Conservation (phyloP, 2,329 filamentous ascomycete species). For the Botrytis squamosa region DNA sequence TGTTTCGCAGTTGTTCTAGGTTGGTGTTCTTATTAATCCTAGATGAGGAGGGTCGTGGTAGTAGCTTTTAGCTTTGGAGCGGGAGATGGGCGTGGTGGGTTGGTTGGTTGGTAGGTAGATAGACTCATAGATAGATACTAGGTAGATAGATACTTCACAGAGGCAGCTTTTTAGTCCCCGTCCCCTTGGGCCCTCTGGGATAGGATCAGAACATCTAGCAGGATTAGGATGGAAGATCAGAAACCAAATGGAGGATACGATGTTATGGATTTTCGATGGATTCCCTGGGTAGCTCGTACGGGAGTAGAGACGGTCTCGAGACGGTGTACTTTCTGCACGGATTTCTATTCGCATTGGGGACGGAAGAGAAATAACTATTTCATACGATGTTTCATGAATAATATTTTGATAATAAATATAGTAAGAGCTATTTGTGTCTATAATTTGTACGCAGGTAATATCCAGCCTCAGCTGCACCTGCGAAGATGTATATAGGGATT, state of each 20-base stretch:
- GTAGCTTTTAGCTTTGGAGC: background rate
- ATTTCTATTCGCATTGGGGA: background rate
- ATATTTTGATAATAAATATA: background rate
- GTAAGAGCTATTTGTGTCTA: background rate
- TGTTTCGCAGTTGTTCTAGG: conserved; percentile 25
- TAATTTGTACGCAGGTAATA: background rate
- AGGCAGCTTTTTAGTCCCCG: background rate
- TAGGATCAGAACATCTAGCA: background rate
- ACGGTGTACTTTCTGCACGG: background rate
- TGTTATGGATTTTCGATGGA: background rate
- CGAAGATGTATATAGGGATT: background rate
- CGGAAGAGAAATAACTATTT: background rate
- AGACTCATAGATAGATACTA: background rate
- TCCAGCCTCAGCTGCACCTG: background rate
- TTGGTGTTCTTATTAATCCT: background rate
- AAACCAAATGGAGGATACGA: background rate
- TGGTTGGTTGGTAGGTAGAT: background rate
- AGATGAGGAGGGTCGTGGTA: background rate
- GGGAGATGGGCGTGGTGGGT: background rate
- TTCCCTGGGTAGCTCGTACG: background rate
- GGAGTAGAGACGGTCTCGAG: background rate
- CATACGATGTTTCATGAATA: background rate
- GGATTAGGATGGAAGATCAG: background rate
- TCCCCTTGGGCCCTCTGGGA: background rate
- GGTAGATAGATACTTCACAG: too few relatives aligned